phyloP scores from a whole-genome alignment of 2,329 filamentous ascomycete genomes.

The Daldinia sp. region DNA sequence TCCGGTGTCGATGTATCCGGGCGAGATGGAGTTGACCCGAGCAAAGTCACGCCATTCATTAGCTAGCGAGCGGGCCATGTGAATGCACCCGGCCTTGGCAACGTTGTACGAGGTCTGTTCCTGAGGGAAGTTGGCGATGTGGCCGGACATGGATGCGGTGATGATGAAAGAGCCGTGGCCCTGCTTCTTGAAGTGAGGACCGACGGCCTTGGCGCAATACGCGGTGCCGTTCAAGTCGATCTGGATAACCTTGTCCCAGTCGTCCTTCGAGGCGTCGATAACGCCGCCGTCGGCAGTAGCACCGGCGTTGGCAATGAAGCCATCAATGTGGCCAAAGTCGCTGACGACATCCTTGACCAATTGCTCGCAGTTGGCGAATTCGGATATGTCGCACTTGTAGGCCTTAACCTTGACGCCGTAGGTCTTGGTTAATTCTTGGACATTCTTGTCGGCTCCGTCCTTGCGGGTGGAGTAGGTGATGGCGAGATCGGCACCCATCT shows the following conservation, averaged over 20 bases:
- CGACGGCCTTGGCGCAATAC: conserved; percentile 69
- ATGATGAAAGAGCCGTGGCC: conserved; percentile 69
- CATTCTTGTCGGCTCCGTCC: conserved; percentile 71
- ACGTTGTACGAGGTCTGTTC: conserved; percentile 69
- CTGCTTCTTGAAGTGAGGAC: conserved; percentile 66
- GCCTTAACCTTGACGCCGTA: conserved; percentile 74
- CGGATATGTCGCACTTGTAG: conserved; percentile 66
- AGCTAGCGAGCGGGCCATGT: conserved; percentile 54
- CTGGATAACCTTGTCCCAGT: conserved; percentile 66
- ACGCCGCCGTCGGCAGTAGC: conserved; percentile 65
- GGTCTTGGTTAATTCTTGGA: conserved; percentile 67
- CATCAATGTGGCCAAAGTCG: conserved; percentile 78
- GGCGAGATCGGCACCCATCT: conserved; percentile 74
- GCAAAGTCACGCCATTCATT: conserved; percentile 72
- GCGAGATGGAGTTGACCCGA: conserved; percentile 67
- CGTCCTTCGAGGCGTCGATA: conserved; percentile 62
- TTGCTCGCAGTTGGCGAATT: conserved; percentile 60
- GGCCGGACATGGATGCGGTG: conserved; percentile 71
- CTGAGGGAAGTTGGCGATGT: conserved; percentile 72
- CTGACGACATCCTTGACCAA: conserved; percentile 69
- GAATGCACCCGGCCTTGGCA: conserved; percentile 60
- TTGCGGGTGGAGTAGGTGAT: conserved; percentile 78
- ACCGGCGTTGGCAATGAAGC: conserved; percentile 78
- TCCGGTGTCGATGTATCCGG: conserved; percentile 63
- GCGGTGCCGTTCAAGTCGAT: conserved; percentile 71